These are phyloP conservation scores for Penicillium waksmanii DNA, from an alignment of 495 filamentous ascomycete genomes.

Conservation along the genomic window DNA sequence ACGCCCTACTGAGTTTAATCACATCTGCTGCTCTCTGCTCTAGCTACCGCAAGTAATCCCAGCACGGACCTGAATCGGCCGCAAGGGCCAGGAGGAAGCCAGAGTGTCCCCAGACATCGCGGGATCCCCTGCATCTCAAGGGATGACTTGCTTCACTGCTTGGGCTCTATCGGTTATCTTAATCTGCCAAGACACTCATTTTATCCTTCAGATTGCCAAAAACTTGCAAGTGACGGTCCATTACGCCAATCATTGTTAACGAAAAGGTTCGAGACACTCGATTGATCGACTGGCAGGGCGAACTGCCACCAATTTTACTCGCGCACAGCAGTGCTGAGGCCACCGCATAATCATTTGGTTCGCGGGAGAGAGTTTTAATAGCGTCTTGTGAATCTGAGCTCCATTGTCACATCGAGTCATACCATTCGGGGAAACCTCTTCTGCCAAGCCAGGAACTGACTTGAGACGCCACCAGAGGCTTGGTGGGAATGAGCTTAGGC, in stretches of 20 bases:
- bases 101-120: constrained; percentile 15
- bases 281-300: background rate
- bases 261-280: background rate
- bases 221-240: constrained; percentile 3
- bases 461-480: constrained; percentile 16
- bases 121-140: constrained; percentile 29
- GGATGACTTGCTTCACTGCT: constrained; percentile 25
- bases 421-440: constrained; percentile 21
- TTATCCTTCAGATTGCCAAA: background rate
- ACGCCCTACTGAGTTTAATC: background rate
- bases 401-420: constrained; percentile 28
- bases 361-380: constrained; percentile 21
- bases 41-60: background rate
- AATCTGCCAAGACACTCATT: constrained; percentile 17
- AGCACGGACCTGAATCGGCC: constrained; percentile 22
- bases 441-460: constrained; percentile 8
- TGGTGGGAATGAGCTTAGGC: constrained; percentile 16
- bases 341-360: background rate
- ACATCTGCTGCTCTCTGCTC: background rate
- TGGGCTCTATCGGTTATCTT: constrained; percentile 3
- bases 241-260: background rate
- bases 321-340: background rate
- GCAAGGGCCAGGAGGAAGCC: constrained; percentile 23
- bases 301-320: background rate
- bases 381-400: constrained; percentile 17